Conservation (phyloP, 116 monocot species). For the Phalaenopsis hybrid region DNA sequence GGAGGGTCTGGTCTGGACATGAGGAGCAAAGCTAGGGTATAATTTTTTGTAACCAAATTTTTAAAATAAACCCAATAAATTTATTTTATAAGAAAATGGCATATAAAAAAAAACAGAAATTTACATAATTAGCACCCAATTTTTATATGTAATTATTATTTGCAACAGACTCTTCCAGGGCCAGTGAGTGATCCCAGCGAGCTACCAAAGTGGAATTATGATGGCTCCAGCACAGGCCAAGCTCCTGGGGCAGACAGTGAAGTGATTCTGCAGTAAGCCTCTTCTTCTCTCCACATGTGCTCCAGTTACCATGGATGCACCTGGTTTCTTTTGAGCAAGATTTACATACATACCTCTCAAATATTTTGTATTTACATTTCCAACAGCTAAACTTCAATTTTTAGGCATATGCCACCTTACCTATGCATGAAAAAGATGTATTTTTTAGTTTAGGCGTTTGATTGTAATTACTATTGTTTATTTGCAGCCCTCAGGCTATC, state of each 20-base stretch:
- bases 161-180: conserved; percentile 51
- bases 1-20: conserved; percentile 63
- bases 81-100: too few relatives aligned
- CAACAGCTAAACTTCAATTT: too few relatives aligned
- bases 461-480: conserved; percentile 1
- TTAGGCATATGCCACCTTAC: too few relatives aligned
- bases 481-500: conserved; percentile 71
- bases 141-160: background rate
- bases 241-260: conserved; percentile 88
- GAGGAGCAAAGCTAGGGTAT: conserved; percentile 66
- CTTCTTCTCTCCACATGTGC: background rate
- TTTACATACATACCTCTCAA: too few relatives aligned
- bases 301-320: background rate
- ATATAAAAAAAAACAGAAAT: too few relatives aligned
- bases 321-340: background rate
- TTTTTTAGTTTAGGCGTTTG: background rate
- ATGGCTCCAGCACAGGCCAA: conserved; percentile 92
- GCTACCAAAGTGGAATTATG: conserved; percentile 92
- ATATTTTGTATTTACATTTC: too few relatives aligned
- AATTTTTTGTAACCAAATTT: background rate
- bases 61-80: background rate
- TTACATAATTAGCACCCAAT: background rate
- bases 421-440: too few relatives aligned
- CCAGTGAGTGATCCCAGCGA: conserved; percentile 62
- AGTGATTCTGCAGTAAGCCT: conserved; percentile 78